Conservation (phyloP, 345 rosid species). For the Stellera chamaejasme region DNA sequence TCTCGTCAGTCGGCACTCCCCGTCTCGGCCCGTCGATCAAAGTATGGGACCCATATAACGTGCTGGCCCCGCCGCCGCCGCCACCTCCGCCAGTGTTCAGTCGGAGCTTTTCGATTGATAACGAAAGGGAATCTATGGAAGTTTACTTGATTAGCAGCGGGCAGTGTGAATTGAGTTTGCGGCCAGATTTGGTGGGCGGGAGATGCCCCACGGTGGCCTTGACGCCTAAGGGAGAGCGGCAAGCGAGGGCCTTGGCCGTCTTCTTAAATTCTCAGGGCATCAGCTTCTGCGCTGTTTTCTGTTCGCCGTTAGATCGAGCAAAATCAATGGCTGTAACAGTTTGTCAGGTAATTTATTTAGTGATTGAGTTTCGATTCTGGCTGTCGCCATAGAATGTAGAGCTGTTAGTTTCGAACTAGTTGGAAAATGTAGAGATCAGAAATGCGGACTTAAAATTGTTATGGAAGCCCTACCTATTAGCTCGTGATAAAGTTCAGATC, state of each 20-base stretch:
- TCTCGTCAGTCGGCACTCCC: slow-evolving; percentile 81
- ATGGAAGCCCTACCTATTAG: too few species aligned
- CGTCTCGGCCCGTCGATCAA: slow-evolving; percentile 84
- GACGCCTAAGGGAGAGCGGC: slow-evolving; percentile 74
- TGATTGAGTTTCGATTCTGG: too few species aligned
- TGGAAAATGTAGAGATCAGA: neutral
- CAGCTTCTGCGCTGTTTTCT: slow-evolving; percentile 56
- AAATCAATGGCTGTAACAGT: slow-evolving; percentile 73
- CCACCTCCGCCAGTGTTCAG: slow-evolving; percentile 46
- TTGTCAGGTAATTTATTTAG: slow-evolving; percentile 50
- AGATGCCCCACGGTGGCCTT: slow-evolving; percentile 61
- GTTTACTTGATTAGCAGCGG: slow-evolving; percentile 72
- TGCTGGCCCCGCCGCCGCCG: slow-evolving; percentile 65
- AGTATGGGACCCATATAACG: slow-evolving; percentile 97
- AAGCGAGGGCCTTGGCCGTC: slow-evolving; percentile 89
- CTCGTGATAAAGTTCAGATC: too few species aligned
- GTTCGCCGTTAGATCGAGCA: slow-evolving; percentile 81
- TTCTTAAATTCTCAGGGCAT: slow-evolving; percentile 74
- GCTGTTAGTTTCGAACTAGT: neutral
- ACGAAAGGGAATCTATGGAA: slow-evolving; percentile 42
- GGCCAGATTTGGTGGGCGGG: slow-evolving; percentile 79
- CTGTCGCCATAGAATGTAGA: neutral
- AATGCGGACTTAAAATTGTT: neutral
- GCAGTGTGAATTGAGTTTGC: slow-evolving; percentile 61
- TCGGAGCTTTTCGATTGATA: slow-evolving; percentile 30